Evolutionary conservation across 345 rosid genomes (phyloP).

Genomic region (Luvunga scandens): DNA sequence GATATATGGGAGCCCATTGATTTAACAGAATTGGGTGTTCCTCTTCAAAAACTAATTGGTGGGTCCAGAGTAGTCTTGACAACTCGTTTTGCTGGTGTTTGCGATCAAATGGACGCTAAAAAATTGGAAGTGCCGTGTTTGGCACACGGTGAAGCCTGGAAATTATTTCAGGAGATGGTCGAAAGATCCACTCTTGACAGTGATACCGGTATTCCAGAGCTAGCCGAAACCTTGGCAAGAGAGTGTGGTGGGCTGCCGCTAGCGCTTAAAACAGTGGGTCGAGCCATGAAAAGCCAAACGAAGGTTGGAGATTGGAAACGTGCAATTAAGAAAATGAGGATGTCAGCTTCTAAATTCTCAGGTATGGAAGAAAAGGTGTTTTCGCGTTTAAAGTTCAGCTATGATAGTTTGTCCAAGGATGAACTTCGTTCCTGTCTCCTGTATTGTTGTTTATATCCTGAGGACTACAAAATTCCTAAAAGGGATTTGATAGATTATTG

Average conservation of each 20-base stretch:
- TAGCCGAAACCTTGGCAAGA: not conserved
- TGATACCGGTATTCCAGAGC: not conserved
- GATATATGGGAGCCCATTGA: no score
- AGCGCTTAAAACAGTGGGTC: not conserved
- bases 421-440: no score
- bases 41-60: no score
- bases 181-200: not conserved
- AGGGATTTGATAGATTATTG: no score
- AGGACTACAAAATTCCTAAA: no score
- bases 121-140: not conserved
- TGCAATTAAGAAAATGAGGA: not conserved
- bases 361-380: not conserved
- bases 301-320: not conserved
- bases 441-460: no score
- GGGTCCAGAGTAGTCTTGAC: no score
- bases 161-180: not conserved
- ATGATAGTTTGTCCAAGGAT: no score
- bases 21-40: no score
- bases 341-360: conserved; percentile 1
- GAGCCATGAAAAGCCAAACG: not conserved
- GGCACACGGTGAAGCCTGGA: not conserved
- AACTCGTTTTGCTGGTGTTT: not conserved
- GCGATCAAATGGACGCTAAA: not conserved
- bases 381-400: no score
- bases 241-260: not conserved